A percentile compares a stretch with the other conserved stretches of the same genome.
phyloP scores from a whole-genome alignment of 305 asterid species.

The Fraxinus latifolia region DNA sequence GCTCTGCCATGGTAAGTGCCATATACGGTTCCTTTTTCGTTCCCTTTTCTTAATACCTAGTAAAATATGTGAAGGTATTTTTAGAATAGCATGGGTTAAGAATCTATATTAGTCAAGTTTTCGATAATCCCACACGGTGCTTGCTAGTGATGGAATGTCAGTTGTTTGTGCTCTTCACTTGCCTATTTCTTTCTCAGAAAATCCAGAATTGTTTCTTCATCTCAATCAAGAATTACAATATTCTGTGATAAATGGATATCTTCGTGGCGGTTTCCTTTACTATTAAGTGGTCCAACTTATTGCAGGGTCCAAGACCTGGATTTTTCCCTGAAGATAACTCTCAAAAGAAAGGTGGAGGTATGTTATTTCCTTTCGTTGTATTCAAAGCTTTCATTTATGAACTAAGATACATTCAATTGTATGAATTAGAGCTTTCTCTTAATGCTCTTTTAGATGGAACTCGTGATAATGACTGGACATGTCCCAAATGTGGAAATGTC shows the following conservation, averaged over 20 bases:
- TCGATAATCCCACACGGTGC: not conserved
- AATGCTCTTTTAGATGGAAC: constrained; percentile 56
- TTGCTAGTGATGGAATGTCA: not conserved
- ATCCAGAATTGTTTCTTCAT: not conserved
- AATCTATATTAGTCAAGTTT: not conserved
- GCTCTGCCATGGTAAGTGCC: constrained; percentile 61
- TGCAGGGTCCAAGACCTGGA: constrained; percentile 75
- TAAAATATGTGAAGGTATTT: not conserved
- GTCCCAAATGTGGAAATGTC: constrained; percentile 89
- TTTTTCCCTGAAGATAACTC: constrained; percentile 60
- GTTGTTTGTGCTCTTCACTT: not conserved
- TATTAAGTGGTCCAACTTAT: constrained; percentile 7
- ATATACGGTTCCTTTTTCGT: not conserved
- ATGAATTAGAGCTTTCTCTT: constrained; percentile 15
- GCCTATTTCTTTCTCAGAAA: not conserved
- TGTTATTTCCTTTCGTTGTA: constrained; percentile 9
- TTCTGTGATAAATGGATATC: not conserved
- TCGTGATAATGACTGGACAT: constrained; percentile 86
- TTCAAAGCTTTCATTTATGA: constrained; percentile 16
- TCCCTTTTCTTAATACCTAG: not conserved
- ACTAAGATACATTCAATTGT: not conserved
- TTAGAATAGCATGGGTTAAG: not conserved
- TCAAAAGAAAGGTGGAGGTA: constrained; percentile 55
- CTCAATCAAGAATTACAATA: not conserved
- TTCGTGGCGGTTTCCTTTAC: not conserved